Conservation (phyloP, 257 asterid species). For the Hygrophila difformis region DNA sequence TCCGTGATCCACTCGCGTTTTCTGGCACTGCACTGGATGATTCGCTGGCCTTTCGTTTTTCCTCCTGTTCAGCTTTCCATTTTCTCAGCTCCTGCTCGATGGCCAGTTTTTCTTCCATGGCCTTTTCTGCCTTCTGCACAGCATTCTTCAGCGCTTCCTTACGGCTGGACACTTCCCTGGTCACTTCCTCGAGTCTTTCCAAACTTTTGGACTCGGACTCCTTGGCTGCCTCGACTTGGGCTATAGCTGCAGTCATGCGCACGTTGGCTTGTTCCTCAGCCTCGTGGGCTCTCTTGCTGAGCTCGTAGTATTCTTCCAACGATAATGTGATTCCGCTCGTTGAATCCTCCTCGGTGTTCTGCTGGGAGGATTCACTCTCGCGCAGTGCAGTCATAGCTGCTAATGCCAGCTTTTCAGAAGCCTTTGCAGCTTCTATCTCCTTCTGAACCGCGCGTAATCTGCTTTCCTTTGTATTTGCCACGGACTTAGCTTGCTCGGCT, state of each 20-base stretch:
- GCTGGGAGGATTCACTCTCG: conserved; percentile 46
- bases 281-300: conserved; percentile 78
- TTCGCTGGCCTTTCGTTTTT: conserved; percentile 41
- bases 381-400: conserved; percentile 70
- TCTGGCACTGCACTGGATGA: conserved; percentile 14
- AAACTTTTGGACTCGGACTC: conserved; percentile 52
- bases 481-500: conserved; percentile 56
- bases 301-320: conserved; percentile 70
- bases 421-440: conserved; percentile 80
- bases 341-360: conserved; percentile 24
- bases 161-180: conserved; percentile 29
- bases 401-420: conserved; percentile 67
- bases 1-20: conserved; percentile 21
- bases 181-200: conserved; percentile 57
- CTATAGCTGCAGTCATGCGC: conserved; percentile 43
- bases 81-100: conserved; percentile 67
- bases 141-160: conserved; percentile 53
- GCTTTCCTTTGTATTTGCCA: conserved; percentile 40
- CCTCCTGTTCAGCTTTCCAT: conserved; percentile 71
- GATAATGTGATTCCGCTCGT: conserved; percentile 46
- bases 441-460: conserved; percentile 48
- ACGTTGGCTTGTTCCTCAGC: conserved; percentile 72
- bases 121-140: conserved; percentile 49
- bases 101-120: conserved; percentile 53
- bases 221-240: conserved; percentile 63